phyloP scores from a whole-genome alignment of 345 rosid genomes.

The Schrenkiella parvula region DNA sequence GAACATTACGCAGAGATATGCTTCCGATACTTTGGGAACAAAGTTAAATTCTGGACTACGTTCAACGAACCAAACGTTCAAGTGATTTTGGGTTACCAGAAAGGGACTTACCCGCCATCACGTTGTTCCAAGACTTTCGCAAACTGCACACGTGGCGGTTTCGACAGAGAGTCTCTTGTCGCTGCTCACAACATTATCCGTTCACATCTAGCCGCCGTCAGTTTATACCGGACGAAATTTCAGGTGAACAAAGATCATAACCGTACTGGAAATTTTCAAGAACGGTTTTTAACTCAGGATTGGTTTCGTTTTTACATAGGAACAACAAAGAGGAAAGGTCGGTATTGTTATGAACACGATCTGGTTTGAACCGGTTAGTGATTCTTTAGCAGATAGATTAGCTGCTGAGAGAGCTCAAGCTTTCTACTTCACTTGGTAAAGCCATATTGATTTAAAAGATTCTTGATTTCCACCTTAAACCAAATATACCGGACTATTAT shows the following conservation, averaged over 20 bases:
- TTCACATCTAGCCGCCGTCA: constrained; percentile 55
- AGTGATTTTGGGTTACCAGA: constrained; percentile 42
- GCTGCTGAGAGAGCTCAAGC: constrained; percentile 62
- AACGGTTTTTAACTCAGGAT: not conserved
- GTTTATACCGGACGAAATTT: constrained; percentile 43
- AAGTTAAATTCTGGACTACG: constrained; percentile 57
- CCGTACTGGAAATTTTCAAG: not conserved
- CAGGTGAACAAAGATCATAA: constrained; percentile 35
- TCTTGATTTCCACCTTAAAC: not conserved
- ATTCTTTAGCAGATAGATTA: constrained; percentile 42
- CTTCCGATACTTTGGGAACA: constrained; percentile 52
- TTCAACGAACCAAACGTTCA: constrained; percentile 66
- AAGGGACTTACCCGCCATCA: constrained; percentile 55
- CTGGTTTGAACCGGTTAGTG: constrained; percentile 61
- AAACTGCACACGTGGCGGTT: constrained; percentile 49
- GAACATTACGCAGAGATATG: constrained; percentile 51
- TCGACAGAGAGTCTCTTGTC: constrained; percentile 47
- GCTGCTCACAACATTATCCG: constrained; percentile 65
- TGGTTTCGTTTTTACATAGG: constrained; percentile 21
- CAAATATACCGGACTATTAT: not conserved
- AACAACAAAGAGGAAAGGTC: constrained; percentile 50
- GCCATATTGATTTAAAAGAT: not conserved
- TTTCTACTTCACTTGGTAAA: constrained; percentile 58
- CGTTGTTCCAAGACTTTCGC: constrained; percentile 56
- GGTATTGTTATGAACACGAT: constrained; percentile 55